Base-by-base conservation (phyloP, 1,139 yeast species). In the Scheffersomyces quercinus region DNA sequence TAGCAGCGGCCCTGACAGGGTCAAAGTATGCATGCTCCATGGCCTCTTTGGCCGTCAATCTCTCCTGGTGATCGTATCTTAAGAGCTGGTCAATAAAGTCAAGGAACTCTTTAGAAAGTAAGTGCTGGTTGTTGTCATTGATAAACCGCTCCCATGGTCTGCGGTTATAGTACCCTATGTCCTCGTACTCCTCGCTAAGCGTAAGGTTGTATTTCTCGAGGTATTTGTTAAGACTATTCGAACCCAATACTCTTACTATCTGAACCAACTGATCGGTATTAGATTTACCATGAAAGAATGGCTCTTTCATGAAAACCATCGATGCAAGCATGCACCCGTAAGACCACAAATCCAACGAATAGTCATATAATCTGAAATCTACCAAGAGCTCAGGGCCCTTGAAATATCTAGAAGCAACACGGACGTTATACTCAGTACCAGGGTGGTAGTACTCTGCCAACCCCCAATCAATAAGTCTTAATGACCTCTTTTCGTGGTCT, bases 321-420 rank as follows among this genome's bases (percentile, higher is more conserved):
- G 97, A 88, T n/a, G 99, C 99, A 51, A 93, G 73, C 93, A 91
- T 91, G 49, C 98, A 95, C 34, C 99, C 99, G 51, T 84, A 85
- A 3, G 97, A 88, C 99, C 99, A 95, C 67, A 95, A 68, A 65
- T 95, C 99, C 44, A 95, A 75, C 6, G 97, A 87, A 65, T 95
- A 95, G 68, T 93, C 99, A 66, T 95, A 95, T 70, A 84, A 86
- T 57, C 95, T 86, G 61, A 87, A 82, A 65, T 93, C 96, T n/a
- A 93, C 96, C 48, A 95, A 74, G 55, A 95, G 75, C 64, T 95
- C 99, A 1, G 99, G 99, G 28, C 98, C 99, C 68, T 95, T 95
- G 70, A 89, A 95, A 66, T 93, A 93, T 53, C 99, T 79, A n/a
- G 97, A 88, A 0, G 99, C 99, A 13, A 95, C 99, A 53, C 99